Conservation (phyloP, 768 basidiomycete genomes). For the Suillus subaureus region DNA sequence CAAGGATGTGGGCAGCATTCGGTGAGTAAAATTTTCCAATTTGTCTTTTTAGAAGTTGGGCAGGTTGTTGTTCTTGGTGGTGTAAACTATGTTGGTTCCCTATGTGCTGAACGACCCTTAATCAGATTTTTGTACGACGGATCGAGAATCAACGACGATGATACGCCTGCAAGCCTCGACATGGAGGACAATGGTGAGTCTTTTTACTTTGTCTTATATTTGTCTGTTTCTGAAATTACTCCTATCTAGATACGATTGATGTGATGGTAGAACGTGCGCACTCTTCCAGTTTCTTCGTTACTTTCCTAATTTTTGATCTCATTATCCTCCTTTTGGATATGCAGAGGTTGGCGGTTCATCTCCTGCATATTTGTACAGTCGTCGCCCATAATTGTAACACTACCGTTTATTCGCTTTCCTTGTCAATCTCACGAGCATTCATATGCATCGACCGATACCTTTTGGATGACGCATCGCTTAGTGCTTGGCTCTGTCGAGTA, state of each 20-base stretch:
- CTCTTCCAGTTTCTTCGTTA: conserved; percentile 11
- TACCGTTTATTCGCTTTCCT: conserved; percentile 11
- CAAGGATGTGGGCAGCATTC: conserved; percentile 84
- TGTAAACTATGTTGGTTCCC: not conserved
- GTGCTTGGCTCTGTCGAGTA: not conserved
- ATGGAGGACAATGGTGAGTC: conserved; percentile 86
- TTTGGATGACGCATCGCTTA: not conserved
- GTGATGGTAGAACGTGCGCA: conserved; percentile 95
- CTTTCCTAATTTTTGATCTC: conserved; percentile 12
- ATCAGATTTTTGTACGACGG: conserved; percentile 93
- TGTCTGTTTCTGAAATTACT: conserved; percentile 11
- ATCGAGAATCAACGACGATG: conserved; percentile 80
- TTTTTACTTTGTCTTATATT: conserved; percentile 7
- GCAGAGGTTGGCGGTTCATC: conserved; percentile 50
- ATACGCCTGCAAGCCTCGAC: conserved; percentile 81
- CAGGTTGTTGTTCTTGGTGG: not conserved
- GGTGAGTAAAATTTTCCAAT: conserved; percentile 51
- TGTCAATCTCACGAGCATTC: conserved; percentile 4
- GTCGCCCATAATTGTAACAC: conserved; percentile 16
- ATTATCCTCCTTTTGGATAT: conserved; percentile 2
- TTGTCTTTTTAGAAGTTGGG: not conserved
- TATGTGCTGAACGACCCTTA: conserved; percentile 2
- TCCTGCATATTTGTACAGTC: conserved; percentile 14
- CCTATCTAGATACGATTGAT: conserved; percentile 79
- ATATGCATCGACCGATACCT: not conserved